Conservation (phyloP, 352 stramenopile species). For the Phytophthora tentaculata region DNA sequence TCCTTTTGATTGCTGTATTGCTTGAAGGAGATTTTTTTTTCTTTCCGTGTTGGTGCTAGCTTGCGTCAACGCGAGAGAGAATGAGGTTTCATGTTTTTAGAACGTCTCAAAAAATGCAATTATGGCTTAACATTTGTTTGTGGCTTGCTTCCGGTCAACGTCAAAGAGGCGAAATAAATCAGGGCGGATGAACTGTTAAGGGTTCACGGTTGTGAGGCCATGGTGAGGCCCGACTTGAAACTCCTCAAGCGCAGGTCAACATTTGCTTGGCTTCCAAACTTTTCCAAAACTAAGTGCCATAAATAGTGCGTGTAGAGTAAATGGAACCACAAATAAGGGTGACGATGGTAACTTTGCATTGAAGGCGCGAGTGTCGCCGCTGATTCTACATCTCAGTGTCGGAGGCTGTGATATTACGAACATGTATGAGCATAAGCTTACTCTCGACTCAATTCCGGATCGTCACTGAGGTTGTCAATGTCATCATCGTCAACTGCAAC, state of each 20-base stretch:
- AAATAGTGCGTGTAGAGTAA: background rate
- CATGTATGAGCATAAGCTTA: background rate
- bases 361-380: too few relatives aligned
- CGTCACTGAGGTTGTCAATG: constrained; percentile 11
- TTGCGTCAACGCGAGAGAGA: background rate
- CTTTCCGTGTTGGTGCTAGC: too few relatives aligned
- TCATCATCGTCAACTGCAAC: background rate
- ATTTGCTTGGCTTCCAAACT: background rate
- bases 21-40: background rate
- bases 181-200: constrained; percentile 3
- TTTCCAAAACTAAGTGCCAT: background rate
- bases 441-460: constrained; percentile 17
- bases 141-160: background rate
- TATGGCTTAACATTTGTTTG: too few relatives aligned
- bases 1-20: background rate
- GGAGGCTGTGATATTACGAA: too few relatives aligned
- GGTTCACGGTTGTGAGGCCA: background rate
- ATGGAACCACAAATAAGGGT: background rate
- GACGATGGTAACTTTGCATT: background rate
- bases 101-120: background rate
- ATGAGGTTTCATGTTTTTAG: background rate
- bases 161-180: background rate
- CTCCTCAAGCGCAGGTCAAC: background rate
- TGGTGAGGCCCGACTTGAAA: background rate
- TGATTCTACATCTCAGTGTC: too few relatives aligned